Conservation (phyloP, 1,284 basidiomycete genomes). For the Lentinula novae-zelandiae region DNA sequence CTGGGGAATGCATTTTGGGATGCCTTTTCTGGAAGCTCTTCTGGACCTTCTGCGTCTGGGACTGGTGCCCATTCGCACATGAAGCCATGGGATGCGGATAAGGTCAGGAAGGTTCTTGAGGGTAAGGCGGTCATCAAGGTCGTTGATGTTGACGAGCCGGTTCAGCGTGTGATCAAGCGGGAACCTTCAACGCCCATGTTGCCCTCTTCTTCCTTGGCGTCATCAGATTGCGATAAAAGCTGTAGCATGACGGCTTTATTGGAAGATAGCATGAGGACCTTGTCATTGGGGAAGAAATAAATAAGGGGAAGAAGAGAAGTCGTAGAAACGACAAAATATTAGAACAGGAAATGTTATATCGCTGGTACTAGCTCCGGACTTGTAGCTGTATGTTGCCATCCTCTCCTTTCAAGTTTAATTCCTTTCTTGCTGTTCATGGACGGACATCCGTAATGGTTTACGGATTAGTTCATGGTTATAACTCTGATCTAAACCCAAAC, state of each 20-base stretch:
- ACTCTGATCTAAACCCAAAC: neutral
- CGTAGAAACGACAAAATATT: neutral
- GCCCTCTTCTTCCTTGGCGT: neutral
- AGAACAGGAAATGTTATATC: neutral
- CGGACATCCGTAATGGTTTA: no score
- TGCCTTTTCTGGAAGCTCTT: conserved; percentile 55
- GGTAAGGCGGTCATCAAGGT: conserved; percentile 71
- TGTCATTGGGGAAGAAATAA: conserved; percentile 25
- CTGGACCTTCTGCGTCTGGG: conserved; percentile 20
- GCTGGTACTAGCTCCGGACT: neutral
- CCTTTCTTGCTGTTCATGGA: neutral
- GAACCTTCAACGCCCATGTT: neutral
- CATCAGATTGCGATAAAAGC: neutral
- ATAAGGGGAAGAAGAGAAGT: neutral
- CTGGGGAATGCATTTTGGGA: conserved; percentile 78
- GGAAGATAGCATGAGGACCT: conserved; percentile 29
- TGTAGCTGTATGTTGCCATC: neutral
- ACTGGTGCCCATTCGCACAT: neutral
- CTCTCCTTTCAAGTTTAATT: neutral
- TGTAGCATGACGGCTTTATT: conserved; percentile 16
- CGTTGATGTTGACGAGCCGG: conserved; percentile 60
- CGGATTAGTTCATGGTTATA: neutral
- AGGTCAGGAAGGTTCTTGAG: conserved; percentile 72
- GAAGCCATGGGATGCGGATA: conserved; percentile 63
- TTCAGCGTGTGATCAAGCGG: neutral